A percentile compares a stretch with the other conserved stretches of the same genome.
Evolutionary conservation across 2,329 filamentous ascomycete genomes (phyloP).

Genomic region (Clarireedia homoeocarpa): DNA sequence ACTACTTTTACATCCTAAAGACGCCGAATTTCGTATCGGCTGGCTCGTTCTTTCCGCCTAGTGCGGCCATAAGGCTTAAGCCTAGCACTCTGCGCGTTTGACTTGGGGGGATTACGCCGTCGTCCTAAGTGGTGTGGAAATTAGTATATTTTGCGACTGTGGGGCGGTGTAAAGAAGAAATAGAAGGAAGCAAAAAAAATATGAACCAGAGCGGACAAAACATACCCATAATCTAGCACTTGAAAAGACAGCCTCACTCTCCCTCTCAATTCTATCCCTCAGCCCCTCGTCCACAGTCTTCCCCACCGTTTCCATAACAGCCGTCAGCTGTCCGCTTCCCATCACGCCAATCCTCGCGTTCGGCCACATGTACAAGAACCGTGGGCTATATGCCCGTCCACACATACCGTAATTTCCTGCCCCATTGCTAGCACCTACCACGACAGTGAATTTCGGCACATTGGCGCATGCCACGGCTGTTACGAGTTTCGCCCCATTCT

Average conservation of each 20-base stretch:
- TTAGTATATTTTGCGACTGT: conserved; percentile 5
- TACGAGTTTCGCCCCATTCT: conserved; percentile 95
- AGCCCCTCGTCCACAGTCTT: conserved; percentile 37
- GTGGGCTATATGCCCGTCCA: conserved; percentile 83
- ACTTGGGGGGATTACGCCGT: conserved; percentile 71
- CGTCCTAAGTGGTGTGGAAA: conserved; percentile 43
- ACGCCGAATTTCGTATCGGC: conserved; percentile 66
- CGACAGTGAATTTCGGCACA: conserved; percentile 94
- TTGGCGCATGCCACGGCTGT: conserved; percentile 90
- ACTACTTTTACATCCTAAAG: conserved; percentile 62
- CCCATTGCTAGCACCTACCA: conserved; percentile 87
- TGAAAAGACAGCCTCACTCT: conserved; percentile 77
- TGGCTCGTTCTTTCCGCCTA: conserved; percentile 58
- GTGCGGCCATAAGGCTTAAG: conserved; percentile 61
- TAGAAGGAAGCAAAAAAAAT: neutral
- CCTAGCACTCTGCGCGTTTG: conserved; percentile 68
- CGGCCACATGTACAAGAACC: conserved; percentile 95
- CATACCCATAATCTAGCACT: conserved; percentile 77
- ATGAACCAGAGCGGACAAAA: neutral
- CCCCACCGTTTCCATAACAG: conserved; percentile 93
- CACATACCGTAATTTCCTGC: conserved; percentile 99
- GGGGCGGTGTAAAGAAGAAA: neutral
- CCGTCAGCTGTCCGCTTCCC: conserved; percentile 84
- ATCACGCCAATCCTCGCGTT: conserved; percentile 95
- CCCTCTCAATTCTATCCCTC: neutral